These are phyloP conservation scores for Podaxis sp. DNA, from an alignment of 768 basidiomycete genomes.

Conservation along the genomic window DNA sequence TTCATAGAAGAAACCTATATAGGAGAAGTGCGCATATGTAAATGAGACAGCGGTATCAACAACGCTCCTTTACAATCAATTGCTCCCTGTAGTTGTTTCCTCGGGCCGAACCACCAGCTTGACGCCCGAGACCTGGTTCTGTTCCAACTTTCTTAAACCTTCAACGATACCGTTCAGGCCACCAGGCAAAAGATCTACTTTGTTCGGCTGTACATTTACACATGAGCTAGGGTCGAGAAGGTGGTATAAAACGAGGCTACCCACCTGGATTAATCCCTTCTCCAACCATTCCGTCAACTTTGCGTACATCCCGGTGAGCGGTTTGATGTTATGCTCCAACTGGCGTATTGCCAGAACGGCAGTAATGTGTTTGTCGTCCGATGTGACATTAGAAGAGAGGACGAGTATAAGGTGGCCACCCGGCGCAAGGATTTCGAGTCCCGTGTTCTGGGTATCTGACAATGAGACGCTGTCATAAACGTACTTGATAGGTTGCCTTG, in stretches of 20 bases:
- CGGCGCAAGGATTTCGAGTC: slow-evolving; percentile 28
- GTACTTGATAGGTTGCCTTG: slow-evolving; percentile 21
- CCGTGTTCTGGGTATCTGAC: slow-evolving; percentile 23
- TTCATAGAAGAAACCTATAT: too few species aligned
- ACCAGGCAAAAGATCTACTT: slow-evolving; percentile 38
- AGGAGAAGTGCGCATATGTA: not conserved
- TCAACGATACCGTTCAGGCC: slow-evolving; percentile 43
- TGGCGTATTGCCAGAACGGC: slow-evolving; percentile 14
- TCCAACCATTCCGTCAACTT: slow-evolving; percentile 18
- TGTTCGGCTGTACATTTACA: slow-evolving; percentile 36
- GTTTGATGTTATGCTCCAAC: slow-evolving; percentile 18
- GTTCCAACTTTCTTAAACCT: slow-evolving; percentile 41
- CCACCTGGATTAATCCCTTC: slow-evolving; percentile 23
- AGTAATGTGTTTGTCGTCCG: slow-evolving; percentile 16
- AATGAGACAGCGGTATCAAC: not conserved
- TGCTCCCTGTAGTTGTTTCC: slow-evolving; percentile 16
- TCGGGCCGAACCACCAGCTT: slow-evolving; percentile 39
- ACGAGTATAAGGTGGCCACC: slow-evolving; percentile 36
- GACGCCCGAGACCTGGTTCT: slow-evolving; percentile 38
- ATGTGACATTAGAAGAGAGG: slow-evolving; percentile 27
- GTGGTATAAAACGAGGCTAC: not conserved
- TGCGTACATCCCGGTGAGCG: slow-evolving; percentile 19
- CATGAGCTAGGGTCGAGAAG: not conserved
- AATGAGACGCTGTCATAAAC: slow-evolving; percentile 28
- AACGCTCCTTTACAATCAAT: not conserved